Evolutionary conservation across 2,329 filamentous ascomycete genomes (phyloP).

Genomic region (Colletotrichum sp.): DNA sequence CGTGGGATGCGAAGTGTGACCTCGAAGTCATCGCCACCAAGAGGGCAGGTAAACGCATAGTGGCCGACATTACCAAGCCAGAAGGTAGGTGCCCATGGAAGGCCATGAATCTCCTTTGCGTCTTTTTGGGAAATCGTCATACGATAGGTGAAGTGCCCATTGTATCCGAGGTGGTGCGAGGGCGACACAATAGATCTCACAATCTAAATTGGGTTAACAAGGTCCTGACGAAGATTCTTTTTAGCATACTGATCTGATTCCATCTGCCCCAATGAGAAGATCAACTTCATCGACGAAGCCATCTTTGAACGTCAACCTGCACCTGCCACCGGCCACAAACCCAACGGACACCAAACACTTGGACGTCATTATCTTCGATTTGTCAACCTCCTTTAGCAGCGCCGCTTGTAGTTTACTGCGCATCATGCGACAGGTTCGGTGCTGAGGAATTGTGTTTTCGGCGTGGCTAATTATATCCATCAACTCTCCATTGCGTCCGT

Average conservation of each 20-base stretch:
- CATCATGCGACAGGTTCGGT: not conserved
- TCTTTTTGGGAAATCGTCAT: not conserved
- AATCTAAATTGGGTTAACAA: not conserved
- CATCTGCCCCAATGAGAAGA: not conserved
- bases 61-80: slow-evolving; percentile 32
- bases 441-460: not conserved
- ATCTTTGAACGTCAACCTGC: not conserved
- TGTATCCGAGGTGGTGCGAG: not conserved
- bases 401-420: not conserved
- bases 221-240: not conserved
- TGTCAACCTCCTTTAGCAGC: not conserved
- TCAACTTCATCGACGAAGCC: not conserved
- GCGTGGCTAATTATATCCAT: not conserved
- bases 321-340: no score
- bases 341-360: not conserved
- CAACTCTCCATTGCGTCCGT: not conserved
- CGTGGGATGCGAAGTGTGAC: slow-evolving; percentile 30
- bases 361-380: not conserved
- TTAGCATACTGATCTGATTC: not conserved
- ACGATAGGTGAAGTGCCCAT: not conserved
- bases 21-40: slow-evolving; percentile 36
- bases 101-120: not conserved
- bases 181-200: not conserved
- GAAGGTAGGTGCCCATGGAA: not conserved
- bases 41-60: slow-evolving; percentile 36